Base-by-base conservation (phyloP, 2,329 filamentous ascomycete genomes). In the Botrytis squamosa region DNA sequence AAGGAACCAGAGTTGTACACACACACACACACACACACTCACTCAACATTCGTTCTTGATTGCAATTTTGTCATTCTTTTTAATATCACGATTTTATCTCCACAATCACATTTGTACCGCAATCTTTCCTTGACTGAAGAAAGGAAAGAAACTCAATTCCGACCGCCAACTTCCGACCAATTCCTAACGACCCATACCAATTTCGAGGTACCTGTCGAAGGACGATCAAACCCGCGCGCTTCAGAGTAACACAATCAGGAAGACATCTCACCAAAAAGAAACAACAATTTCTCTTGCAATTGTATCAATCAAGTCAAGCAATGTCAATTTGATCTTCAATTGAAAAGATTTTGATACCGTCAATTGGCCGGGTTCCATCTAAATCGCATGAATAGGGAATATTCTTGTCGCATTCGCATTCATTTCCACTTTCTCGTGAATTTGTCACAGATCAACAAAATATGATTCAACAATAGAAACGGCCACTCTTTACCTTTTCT, bases 181-280 rank as follows among this genome's bases (percentile, higher is more conserved):
- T 63, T 42, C 22, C 22, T 16, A 42, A 63, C 49, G 25, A 57
- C 40, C 55, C 55, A 59, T 70, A 46, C 52, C 20, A 59, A 4
- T 59, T 18, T 29, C 25, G 14, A 36, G 59, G 33, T 55, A n/a
- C 49, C n/a, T 33, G 12, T 33, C 25, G 14, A n/a, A n/a, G 44
- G 69, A 49, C 40, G 69, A 71, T 71, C 69, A 71, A 64, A 71
- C 69, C 42, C 59, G 25, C 59, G 69, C 69, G 69, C 69, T 71
- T 71, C 57, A 55, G 36, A 42, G 20, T 36, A 71, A 63, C 20
- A 71, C 33, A 55, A 38, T 52, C 18, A 29, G 55, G 14, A 46
- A 64, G 42, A 40, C 57, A 10, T 40, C 57, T 64, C n/a, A 69
- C 36, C n/a, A 5, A 59, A 59, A 33, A 36, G n/a, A 33, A 69